Conservation (phyloP, 305 asterid species). For the Rubia balearica region DNA sequence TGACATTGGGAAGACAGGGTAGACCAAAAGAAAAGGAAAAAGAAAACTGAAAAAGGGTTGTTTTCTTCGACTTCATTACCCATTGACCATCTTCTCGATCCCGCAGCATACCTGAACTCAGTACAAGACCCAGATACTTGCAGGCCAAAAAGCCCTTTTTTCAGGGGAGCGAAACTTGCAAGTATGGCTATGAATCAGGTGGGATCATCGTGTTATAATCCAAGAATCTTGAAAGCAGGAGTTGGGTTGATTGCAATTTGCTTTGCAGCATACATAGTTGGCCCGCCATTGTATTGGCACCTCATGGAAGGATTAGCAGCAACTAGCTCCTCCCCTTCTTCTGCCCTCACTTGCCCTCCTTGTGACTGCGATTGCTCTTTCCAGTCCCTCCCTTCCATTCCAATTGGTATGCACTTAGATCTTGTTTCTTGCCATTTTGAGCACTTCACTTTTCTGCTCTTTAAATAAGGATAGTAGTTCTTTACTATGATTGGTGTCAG, state of each 20-base stretch:
- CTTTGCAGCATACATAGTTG: conserved; percentile 42
- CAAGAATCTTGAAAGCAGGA: conserved; percentile 29
- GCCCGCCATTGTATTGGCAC: conserved; percentile 61
- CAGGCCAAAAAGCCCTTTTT: background rate
- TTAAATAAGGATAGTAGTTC: background rate
- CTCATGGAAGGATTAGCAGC: conserved; percentile 46
- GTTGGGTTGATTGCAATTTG: conserved; percentile 35
- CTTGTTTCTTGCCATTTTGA: conserved; percentile 9
- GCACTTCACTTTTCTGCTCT: conserved; percentile 2
- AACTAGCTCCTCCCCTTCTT: conserved; percentile 26
- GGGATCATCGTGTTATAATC: conserved; percentile 19
- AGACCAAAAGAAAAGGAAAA: background rate
- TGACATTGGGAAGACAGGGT: background rate
- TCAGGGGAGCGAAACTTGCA: background rate
- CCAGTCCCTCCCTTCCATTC: conserved; percentile 41
- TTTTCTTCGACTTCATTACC: conserved; percentile 1
- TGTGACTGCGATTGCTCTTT: conserved; percentile 50
- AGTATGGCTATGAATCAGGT: conserved; percentile 36
- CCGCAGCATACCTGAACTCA: background rate
- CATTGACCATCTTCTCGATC: conserved; percentile 8
- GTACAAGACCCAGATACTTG: background rate
- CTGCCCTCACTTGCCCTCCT: conserved; percentile 35
- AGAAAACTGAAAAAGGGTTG: background rate
- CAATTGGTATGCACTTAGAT: conserved; percentile 32
- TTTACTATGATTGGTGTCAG: background rate